These are phyloP conservation scores for Penicillium sp. DNA, from an alignment of 2,329 filamentous ascomycete species.

Conservation along the genomic window DNA sequence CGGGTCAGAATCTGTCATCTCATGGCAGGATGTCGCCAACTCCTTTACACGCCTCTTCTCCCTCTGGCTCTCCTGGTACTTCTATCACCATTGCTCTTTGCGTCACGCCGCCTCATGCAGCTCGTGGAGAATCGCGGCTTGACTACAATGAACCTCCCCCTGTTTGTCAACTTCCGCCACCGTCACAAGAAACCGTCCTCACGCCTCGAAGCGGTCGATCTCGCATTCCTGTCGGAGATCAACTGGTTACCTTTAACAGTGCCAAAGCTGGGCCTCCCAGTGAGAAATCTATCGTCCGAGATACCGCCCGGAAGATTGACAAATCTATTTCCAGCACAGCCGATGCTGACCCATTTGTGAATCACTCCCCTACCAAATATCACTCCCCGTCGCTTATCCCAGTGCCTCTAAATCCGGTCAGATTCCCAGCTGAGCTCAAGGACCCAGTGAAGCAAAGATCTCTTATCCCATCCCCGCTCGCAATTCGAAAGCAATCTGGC, in stretches of 20 bases:
- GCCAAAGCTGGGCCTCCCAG: slow-evolving; percentile 14
- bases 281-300: slow-evolving; percentile 18
- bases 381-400: background rate
- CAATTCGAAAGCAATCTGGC: slow-evolving; percentile 22
- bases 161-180: background rate
- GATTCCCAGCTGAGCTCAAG: background rate
- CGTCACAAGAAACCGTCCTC: background rate
- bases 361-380: background rate
- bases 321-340: slow-evolving; percentile 15
- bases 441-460: slow-evolving; percentile 3
- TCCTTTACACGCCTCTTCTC: background rate
- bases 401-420: slow-evolving; percentile 4
- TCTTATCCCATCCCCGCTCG: slow-evolving; percentile 29
- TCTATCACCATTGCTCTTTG: slow-evolving; percentile 1
- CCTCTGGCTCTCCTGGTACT: background rate
- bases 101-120: slow-evolving; percentile 1
- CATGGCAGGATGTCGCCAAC: background rate
- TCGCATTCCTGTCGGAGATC: background rate
- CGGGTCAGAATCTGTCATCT: background rate
- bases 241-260: slow-evolving; percentile 11
- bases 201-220: background rate
- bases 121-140: background rate
- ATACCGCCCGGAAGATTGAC: slow-evolving; percentile 30
- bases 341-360: slow-evolving; percentile 32
- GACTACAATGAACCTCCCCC: background rate